Evolutionary conservation across 2,329 filamentous ascomycete genomes (phyloP).

Genomic region (Phoma herbarum): DNA sequence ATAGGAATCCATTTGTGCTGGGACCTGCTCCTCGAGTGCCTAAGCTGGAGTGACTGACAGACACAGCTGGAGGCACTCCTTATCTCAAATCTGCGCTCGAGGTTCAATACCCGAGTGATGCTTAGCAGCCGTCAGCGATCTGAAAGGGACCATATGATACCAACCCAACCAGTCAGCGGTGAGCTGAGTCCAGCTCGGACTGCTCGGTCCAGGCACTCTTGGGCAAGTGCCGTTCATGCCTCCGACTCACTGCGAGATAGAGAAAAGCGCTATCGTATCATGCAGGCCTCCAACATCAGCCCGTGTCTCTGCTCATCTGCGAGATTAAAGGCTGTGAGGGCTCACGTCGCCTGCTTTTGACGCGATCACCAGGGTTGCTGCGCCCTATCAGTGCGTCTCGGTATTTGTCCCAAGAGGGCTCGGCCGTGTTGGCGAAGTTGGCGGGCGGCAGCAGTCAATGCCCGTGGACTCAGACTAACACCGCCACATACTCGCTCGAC

Average conservation of each 20-base stretch:
- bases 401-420: conserved; percentile 18
- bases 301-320: conserved; percentile 5
- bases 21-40: neutral
- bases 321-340: conserved; percentile 2
- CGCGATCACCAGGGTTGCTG: conserved; percentile 8
- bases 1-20: neutral
- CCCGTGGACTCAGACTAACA: conserved; percentile 19
- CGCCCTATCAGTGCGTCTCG: conserved; percentile 21
- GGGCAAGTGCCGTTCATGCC: conserved; percentile 8
- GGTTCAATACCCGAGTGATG: conserved; percentile 8
- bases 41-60: conserved; percentile 1
- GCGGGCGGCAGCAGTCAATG: conserved; percentile 19
- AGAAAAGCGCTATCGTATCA: conserved; percentile 18
- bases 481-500: conserved; percentile 21
- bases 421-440: conserved; percentile 21
- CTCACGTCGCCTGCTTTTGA: conserved; percentile 7
- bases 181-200: conserved; percentile 4
- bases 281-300: conserved; percentile 10
- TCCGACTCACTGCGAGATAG: conserved; percentile 11
- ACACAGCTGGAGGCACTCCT: neutral
- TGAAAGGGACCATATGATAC: conserved; percentile 11
- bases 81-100: conserved; percentile 3
- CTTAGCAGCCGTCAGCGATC: conserved; percentile 13
- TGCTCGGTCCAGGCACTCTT: conserved; percentile 13
- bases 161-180: conserved; percentile 26